Evolutionary conservation across 768 basidiomycete species (phyloP).

Genomic region (Daedaleopsis nitida): DNA sequence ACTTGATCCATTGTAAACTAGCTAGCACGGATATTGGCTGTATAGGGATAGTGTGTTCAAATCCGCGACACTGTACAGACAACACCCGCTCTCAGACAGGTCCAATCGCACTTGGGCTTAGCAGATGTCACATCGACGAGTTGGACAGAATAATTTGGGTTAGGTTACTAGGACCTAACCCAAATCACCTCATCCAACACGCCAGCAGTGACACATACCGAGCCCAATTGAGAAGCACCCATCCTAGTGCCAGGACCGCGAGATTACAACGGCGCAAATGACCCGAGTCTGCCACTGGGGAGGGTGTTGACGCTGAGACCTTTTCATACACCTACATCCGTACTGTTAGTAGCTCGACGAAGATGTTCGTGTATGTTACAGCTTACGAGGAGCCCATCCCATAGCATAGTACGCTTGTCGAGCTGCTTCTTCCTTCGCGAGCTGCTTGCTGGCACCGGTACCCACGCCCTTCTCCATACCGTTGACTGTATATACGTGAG

Average conservation of each 20-base stretch:
- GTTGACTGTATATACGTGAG: constrained; percentile 49
- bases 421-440: constrained; percentile 79
- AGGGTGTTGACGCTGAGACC: background rate
- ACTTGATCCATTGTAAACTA: constrained; percentile 7
- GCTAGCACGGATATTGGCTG: constrained; percentile 4
- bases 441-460: constrained; percentile 67
- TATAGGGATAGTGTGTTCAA: constrained; percentile 3
- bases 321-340: constrained; percentile 1
- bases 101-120: background rate
- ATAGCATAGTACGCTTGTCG: constrained; percentile 69
- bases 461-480: constrained; percentile 70
- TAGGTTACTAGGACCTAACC: no score
- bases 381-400: constrained; percentile 64
- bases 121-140: background rate
- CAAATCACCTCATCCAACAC: background rate
- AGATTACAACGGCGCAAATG: background rate
- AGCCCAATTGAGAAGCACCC: background rate
- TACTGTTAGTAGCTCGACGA: background rate
- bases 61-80: background rate
- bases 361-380: background rate
- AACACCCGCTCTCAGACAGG: background rate
- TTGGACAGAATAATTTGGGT: no score
- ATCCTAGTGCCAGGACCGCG: background rate
- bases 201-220: background rate
- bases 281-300: background rate